A percentile compares a stretch with the other conserved stretches of the same genome.
Conservation (phyloP, 106 monocot species). For the Hemerocallis citrina region DNA sequence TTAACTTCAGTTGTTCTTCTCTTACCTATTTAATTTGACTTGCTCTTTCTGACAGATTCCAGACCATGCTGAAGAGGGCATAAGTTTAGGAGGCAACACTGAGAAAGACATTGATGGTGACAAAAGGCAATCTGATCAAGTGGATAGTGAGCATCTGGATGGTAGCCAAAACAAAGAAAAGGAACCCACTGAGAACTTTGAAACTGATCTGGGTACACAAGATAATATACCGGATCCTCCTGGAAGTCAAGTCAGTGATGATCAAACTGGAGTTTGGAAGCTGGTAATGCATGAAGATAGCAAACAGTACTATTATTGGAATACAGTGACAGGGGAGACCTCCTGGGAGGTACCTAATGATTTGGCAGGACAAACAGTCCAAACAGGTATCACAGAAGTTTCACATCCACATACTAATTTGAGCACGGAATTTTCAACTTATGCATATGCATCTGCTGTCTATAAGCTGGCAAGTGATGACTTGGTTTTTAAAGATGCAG, state of each 20-base stretch:
- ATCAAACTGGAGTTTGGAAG: constrained; percentile 69
- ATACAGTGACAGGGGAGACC: constrained; percentile 89
- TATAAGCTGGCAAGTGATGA: constrained; percentile 10
- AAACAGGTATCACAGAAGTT: constrained; percentile 10
- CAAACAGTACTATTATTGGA: constrained; percentile 90
- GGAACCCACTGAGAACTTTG: constrained; percentile 5
- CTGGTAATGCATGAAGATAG: constrained; percentile 73
- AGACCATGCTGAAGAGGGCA: constrained; percentile 11
- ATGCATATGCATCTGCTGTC: constrained; percentile 14
- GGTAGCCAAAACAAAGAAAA: constrained; percentile 9
- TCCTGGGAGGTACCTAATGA: constrained; percentile 78
- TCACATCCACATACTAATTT: background rate
- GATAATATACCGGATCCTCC: constrained; percentile 20
- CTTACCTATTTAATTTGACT: background rate
- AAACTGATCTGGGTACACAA: constrained; percentile 12
- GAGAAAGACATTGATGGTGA: constrained; percentile 15
- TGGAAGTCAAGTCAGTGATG: constrained; percentile 31
- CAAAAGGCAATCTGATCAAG: constrained; percentile 6
- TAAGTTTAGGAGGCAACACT: background rate
- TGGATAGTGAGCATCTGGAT: constrained; percentile 6
- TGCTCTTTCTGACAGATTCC: constrained; percentile 18
- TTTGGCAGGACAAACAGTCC: constrained; percentile 20
- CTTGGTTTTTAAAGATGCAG: constrained; percentile 5
- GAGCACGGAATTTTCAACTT: background rate
- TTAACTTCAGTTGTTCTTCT: background rate